Conservation (phyloP, 2,329 filamentous ascomycete genomes). For the Trichophyton schoenleinii region DNA sequence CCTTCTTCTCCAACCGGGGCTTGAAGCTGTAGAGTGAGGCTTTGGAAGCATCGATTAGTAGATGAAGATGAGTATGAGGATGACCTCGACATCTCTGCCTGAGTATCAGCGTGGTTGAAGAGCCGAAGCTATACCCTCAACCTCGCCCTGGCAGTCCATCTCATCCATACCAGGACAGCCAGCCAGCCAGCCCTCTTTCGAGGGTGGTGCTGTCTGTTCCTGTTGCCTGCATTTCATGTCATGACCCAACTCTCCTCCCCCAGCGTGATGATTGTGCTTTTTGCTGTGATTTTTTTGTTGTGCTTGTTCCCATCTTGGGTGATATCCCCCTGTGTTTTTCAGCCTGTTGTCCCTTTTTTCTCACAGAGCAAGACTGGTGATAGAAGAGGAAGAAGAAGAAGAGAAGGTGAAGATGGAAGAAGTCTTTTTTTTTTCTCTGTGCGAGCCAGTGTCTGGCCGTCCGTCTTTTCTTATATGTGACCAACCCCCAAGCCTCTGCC, state of each 20-base stretch:
- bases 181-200: no score
- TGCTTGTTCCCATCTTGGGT: no score
- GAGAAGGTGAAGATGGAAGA: neutral
- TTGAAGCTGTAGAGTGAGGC: conserved; percentile 16
- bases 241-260: neutral
- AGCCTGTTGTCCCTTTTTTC: neutral
- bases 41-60: no score
- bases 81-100: neutral
- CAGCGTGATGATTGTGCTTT: conserved; percentile 1
- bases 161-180: no score
- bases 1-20: conserved; percentile 56
- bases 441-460: neutral
- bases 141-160: no score
- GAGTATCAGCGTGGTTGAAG: neutral
- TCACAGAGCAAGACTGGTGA: neutral
- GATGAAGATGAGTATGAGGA: neutral
- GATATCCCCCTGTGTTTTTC: neutral
- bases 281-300: no score
- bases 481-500: no score
- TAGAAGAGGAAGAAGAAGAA: neutral
- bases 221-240: neutral
- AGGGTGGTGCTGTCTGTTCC: no score
- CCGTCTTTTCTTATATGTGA: neutral
- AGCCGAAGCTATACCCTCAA: neutral
- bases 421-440: neutral